Base-by-base conservation (phyloP, 768 basidiomycete genomes). In the Mrakia blollopis region DNA sequence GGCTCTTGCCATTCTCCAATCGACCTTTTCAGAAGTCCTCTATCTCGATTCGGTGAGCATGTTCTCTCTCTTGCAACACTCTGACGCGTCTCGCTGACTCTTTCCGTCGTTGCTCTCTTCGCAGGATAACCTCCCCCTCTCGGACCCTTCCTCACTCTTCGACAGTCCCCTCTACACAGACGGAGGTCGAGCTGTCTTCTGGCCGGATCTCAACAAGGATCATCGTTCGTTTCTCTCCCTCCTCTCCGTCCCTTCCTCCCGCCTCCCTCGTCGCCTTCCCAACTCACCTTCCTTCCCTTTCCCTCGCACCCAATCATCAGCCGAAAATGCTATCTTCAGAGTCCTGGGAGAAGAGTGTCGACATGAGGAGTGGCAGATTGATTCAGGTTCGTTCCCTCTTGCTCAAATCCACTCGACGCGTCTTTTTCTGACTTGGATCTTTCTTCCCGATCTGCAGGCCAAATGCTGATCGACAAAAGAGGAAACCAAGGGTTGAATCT, bases 241-340 rank as follows among this genome's bases (percentile, higher is more conserved):
- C 8, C 7, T 75, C 52, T 10, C 50, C 23, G 47, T 23, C 21
- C 11, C 9, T 32, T 47, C 11, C 39, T 47, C 30, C 25, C 21
- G 41, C 14, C 8, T n/a, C n/a, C n/a, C n/a, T 63, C 30, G 62
- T 28, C 30, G 4, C 35, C 62, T 47, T 2, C 6, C 44, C 14
- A 14, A 47, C 44, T 2, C 44, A 9, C 44, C 16, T 35, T 63
- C 23, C n/a, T 52, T 69, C 39, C 41, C 44, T 25, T n/a, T 69
- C 23, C 68, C 39, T 44, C 30, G 52, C n/a, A 69, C 57, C 21
- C n/a, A n/a, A 60, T 28, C 39, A 13, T n/a, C 79, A 82, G 83
- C 84, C 23, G 81, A 83, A 47, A 86, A 86, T 78, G 83, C 85
- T 25, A 83, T 86, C 76, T 86, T 84, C 83, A 80, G 85, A 28